A percentile compares a stretch with the other conserved stretches of the same genome.
Evolutionary conservation across 768 basidiomycete species (phyloP).

Genomic region (Boletus rubropictus): DNA sequence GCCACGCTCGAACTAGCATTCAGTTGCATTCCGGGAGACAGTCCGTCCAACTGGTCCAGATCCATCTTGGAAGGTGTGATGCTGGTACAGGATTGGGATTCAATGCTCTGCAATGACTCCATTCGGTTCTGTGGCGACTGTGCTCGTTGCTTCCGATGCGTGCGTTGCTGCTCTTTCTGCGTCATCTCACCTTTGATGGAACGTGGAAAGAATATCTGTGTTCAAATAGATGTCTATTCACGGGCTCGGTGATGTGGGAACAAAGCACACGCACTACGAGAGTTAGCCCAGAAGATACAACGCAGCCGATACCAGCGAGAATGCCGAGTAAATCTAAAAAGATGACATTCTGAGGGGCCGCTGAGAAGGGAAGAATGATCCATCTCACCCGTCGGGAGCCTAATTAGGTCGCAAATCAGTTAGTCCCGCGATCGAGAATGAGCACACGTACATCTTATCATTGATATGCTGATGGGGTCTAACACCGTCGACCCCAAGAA

Average conservation of each 20-base stretch:
- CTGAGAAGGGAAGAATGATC: too few species aligned
- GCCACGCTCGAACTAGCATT: not conserved
- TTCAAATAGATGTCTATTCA: not conserved
- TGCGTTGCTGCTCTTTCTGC: slow-evolving; percentile 40
- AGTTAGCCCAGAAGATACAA: slow-evolving; percentile 68
- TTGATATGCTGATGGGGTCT: slow-evolving; percentile 60
- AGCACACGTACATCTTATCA: slow-evolving; percentile 41
- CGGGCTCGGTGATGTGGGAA: too few species aligned
- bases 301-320: slow-evolving; percentile 51
- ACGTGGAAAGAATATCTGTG: slow-evolving; percentile 79
- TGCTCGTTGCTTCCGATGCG: slow-evolving; percentile 1
- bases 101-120: not conserved
- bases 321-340: slow-evolving; percentile 53
- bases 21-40: not conserved
- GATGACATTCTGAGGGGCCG: not conserved
- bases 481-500: slow-evolving; percentile 66
- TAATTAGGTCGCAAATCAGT: slow-evolving; percentile 5
- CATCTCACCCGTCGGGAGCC: slow-evolving; percentile 24
- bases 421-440: not conserved
- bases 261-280: slow-evolving; percentile 45
- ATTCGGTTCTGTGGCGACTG: not conserved
- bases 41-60: not conserved
- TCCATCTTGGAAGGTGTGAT: slow-evolving; percentile 5
- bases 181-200: slow-evolving; percentile 63
- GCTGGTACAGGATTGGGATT: slow-evolving; percentile 12